These are phyloP conservation scores for Saccharomycopsis oosterbeekiorum DNA, from an alignment of 805 yeast genomes.

Conservation along the genomic window DNA sequence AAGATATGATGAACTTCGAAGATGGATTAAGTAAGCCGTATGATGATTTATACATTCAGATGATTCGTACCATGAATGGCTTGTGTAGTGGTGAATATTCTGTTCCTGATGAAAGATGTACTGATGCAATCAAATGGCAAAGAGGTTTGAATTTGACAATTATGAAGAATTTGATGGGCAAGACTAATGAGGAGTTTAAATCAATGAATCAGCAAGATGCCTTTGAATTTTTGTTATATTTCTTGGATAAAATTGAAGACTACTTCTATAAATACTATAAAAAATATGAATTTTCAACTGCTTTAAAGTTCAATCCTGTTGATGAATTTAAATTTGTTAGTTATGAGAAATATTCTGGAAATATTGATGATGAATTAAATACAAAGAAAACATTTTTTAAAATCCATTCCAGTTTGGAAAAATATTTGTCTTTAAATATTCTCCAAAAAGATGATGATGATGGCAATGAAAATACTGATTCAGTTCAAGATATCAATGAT, in stretches of 20 bases:
- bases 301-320: slow-evolving; percentile 32
- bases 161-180: slow-evolving; percentile 70
- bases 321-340: slow-evolving; percentile 53
- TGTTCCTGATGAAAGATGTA: slow-evolving; percentile 34
- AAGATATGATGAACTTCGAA: slow-evolving; percentile 20
- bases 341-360: slow-evolving; percentile 54
- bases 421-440: slow-evolving; percentile 55
- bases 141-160: slow-evolving; percentile 67
- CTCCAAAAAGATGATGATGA: slow-evolving; percentile 29
- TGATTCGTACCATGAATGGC: slow-evolving; percentile 74
- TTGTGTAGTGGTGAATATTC: slow-evolving; percentile 66
- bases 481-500: slow-evolving; percentile 33
- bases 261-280: slow-evolving; percentile 26
- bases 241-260: slow-evolving; percentile 53
- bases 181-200: slow-evolving; percentile 69
- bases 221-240: slow-evolving; percentile 69
- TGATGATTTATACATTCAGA: slow-evolving; percentile 59
- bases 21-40: slow-evolving; percentile 41
- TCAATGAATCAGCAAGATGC: slow-evolving; percentile 94
- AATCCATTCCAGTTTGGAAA: slow-evolving; percentile 44
- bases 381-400: slow-evolving; percentile 35
- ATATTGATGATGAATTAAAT: slow-evolving; percentile 24
- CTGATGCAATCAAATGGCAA: slow-evolving; percentile 45
- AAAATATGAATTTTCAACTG: slow-evolving; percentile 16
- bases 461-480: slow-evolving; percentile 35